A percentile compares a stretch with the other conserved stretches of the same genome.
Conservation (phyloP, 1,284 basidiomycete genomes). For the Cutaneotrichosporon dermatis region DNA sequence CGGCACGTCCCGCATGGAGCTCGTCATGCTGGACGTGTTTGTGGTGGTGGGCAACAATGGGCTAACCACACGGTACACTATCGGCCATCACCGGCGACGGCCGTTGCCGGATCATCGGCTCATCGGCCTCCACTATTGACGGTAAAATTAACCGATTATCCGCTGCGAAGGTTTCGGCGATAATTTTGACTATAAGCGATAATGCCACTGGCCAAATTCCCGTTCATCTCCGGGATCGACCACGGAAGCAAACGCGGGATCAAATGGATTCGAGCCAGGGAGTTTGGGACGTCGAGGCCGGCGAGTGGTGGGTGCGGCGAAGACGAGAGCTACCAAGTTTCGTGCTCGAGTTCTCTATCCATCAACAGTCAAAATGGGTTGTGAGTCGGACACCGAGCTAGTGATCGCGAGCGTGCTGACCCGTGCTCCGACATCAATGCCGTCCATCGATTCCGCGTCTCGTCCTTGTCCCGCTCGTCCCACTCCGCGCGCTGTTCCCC, state of each 20-base stretch:
- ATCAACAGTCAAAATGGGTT: constrained; percentile 49
- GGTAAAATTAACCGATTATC: neutral
- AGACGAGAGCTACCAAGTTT: neutral
- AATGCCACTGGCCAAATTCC: too few relatives aligned
- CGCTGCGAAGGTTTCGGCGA: too few relatives aligned
- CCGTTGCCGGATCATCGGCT: too few relatives aligned
- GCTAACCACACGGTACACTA: neutral
- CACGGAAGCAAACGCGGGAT: neutral
- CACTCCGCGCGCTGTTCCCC: too few relatives aligned
- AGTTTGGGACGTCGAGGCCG: too few relatives aligned
- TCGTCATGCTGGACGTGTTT: too few relatives aligned
- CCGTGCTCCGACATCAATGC: neutral
- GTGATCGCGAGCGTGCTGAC: constrained; percentile 11
- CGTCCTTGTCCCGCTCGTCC: too few relatives aligned
- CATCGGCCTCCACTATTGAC: too few relatives aligned
- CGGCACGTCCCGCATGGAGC: too few relatives aligned
- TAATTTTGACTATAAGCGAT: too few relatives aligned
- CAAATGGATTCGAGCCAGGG: neutral
- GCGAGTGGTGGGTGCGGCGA: neutral
- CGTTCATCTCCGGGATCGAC: too few relatives aligned
- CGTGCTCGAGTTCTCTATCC: constrained; percentile 20
- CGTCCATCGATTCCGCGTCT: neutral
- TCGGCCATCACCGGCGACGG: too few relatives aligned
- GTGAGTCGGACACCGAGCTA: constrained; percentile 27
- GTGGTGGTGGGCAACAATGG: neutral